Conservation (phyloP, 2,329 filamentous ascomycete species). For the Graphilbum sp. region DNA sequence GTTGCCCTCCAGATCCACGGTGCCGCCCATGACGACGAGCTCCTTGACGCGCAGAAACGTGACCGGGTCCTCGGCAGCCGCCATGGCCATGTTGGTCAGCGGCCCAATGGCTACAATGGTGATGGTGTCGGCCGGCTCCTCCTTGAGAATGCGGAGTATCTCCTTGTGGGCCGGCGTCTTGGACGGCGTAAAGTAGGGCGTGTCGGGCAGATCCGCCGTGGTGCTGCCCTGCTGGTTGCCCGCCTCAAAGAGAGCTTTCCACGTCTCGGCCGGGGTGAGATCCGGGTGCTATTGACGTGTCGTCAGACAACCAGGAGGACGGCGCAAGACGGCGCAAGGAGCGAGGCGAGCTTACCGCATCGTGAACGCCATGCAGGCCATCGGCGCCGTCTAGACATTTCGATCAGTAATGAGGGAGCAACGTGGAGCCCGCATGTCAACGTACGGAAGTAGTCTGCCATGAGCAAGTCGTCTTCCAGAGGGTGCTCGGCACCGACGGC, state of each 20-base stretch:
- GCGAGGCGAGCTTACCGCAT: conserved; percentile 21
- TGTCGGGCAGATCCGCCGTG: conserved; percentile 25
- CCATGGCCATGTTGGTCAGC: conserved; percentile 82
- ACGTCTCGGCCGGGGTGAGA: conserved; percentile 56
- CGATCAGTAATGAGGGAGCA: neutral
- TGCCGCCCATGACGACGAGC: conserved; percentile 89
- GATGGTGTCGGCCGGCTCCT: conserved; percentile 69
- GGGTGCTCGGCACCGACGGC: conserved; percentile 78
- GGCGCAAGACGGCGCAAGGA: no score
- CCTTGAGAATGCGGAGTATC: conserved; percentile 70
- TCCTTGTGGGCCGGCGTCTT: conserved; percentile 61
- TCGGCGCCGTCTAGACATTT: conserved; percentile 47
- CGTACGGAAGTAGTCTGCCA: conserved; percentile 79
- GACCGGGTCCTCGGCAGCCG: conserved; percentile 75
- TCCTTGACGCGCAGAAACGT: conserved; percentile 81
- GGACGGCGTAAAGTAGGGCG: conserved; percentile 59
- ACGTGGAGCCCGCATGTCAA: neutral
- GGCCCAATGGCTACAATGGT: conserved; percentile 85
- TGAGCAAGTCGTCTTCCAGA: conserved; percentile 64
- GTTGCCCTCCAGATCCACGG: conserved; percentile 66
- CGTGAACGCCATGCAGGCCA: conserved; percentile 62
- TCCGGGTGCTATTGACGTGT: conserved; percentile 54
- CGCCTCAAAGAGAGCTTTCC: conserved; percentile 50
- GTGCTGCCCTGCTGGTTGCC: conserved; percentile 10
- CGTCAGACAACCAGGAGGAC: no score